Percentiles rank a stretch among this genome's conserved stretches.
These are phyloP conservation scores for Syzygium malaccense DNA, from an alignment of 441 rosid species.

Conservation along the genomic window DNA sequence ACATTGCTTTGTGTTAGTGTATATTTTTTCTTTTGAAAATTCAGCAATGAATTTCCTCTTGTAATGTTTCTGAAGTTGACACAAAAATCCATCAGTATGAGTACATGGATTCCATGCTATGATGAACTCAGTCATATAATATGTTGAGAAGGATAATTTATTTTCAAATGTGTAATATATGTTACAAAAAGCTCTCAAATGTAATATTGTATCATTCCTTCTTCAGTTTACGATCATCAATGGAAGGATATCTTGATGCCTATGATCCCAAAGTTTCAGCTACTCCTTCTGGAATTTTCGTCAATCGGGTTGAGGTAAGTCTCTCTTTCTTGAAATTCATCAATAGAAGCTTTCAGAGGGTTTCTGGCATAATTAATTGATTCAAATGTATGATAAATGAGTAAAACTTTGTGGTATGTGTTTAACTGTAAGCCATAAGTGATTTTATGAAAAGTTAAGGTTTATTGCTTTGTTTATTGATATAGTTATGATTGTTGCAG, in stretches of 20 bases:
- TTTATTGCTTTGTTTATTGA: constrained; percentile 3
- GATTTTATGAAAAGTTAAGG: constrained; percentile 6
- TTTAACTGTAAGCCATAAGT: neutral
- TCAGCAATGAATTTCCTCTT: neutral
- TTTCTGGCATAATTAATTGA: neutral
- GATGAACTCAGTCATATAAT: neutral
- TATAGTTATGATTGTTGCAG: constrained; percentile 26
- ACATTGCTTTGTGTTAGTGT: neutral
- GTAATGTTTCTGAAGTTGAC: neutral
- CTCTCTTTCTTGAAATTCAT: neutral
- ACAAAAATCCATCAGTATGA: neutral
- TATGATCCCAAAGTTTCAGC: constrained; percentile 62
- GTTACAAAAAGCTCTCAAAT: neutral
- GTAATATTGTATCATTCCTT: neutral
- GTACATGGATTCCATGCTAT: neutral
- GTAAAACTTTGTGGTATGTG: neutral
- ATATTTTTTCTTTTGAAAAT: neutral
- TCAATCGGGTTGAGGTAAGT: constrained; percentile 78
- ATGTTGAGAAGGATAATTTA: neutral
- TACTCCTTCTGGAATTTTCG: constrained; percentile 85
- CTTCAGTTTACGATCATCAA: constrained; percentile 80
- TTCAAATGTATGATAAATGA: neutral
- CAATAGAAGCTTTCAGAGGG: neutral
- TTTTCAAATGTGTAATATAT: neutral
- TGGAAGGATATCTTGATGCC: constrained; percentile 97